Evolutionary conservation across 2,329 filamentous ascomycete genomes (phyloP).

Genomic region (Bipolaris oryzae): DNA sequence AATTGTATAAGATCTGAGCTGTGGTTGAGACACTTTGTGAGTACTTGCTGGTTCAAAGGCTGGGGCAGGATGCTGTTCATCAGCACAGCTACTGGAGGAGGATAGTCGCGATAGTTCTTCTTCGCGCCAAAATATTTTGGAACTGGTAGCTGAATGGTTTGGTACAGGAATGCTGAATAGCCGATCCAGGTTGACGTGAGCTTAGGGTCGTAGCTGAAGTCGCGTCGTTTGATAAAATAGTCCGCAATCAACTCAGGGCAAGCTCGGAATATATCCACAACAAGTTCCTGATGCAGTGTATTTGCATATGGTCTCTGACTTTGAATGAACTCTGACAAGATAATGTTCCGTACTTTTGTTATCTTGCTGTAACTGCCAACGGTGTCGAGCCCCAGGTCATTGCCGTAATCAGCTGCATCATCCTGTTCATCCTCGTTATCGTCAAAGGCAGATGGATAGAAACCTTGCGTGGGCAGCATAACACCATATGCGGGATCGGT

Average conservation of each 20-base stretch:
- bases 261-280: slow-evolving; percentile 77
- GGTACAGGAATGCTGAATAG: slow-evolving; percentile 87
- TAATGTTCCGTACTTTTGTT: slow-evolving; percentile 78
- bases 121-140: slow-evolving; percentile 74
- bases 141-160: slow-evolving; percentile 74
- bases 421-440: slow-evolving; percentile 55
- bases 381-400: slow-evolving; percentile 71
- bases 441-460: slow-evolving; percentile 76
- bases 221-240: slow-evolving; percentile 79
- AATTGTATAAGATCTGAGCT: slow-evolving; percentile 81
- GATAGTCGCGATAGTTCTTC: slow-evolving; percentile 66
- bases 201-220: slow-evolving; percentile 87
- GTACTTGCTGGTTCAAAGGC: slow-evolving; percentile 77
- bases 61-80: slow-evolving; percentile 87
- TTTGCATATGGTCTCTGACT: slow-evolving; percentile 83
- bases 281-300: slow-evolving; percentile 78
- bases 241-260: slow-evolving; percentile 87
- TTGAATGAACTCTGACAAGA: slow-evolving; percentile 77
- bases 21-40: slow-evolving; percentile 78
- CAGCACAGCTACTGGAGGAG: slow-evolving; percentile 78
- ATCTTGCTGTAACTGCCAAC: slow-evolving; percentile 73
- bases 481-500: slow-evolving; percentile 75
- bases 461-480: slow-evolving; percentile 76
- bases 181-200: slow-evolving; percentile 93
- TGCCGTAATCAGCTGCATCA: slow-evolving; percentile 54